A percentile compares a stretch with the other conserved stretches of the same genome.
Conservation (phyloP, 352 stramenopile genomes). For the Phytophthora ohioensis region DNA sequence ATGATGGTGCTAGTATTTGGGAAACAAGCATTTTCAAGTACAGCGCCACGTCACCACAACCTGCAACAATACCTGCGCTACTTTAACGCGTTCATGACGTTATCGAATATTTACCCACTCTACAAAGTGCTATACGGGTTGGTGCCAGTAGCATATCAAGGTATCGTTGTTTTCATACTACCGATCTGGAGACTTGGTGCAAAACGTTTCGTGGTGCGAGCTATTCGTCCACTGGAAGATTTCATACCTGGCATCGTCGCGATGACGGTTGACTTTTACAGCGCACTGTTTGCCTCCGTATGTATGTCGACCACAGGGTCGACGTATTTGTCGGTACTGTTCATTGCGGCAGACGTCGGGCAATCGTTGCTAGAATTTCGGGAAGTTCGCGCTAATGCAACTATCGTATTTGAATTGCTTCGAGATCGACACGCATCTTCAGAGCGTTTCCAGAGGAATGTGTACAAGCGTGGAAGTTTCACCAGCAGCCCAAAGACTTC, state of each 20-base stretch:
- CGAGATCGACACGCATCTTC: neutral
- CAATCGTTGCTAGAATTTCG: slow-evolving; percentile 16
- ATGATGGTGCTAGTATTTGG: neutral
- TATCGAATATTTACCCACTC: slow-evolving; percentile 12
- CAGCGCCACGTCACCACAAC: neutral
- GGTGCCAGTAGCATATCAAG: slow-evolving; percentile 5
- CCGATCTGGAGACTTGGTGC: slow-evolving; percentile 19
- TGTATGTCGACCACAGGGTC: slow-evolving; percentile 24
- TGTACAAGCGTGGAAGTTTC: neutral
- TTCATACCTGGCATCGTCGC: slow-evolving; percentile 19
- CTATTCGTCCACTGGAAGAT: slow-evolving; percentile 11
- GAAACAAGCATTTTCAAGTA: neutral
- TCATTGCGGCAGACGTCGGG: slow-evolving; percentile 9
- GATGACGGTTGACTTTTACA: slow-evolving; percentile 20
- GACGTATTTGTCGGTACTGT: neutral
- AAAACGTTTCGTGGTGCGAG: slow-evolving; percentile 6
- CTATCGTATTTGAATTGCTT: neutral
- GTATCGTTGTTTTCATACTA: neutral
- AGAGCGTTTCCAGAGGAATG: neutral
- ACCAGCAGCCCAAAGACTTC: neutral
- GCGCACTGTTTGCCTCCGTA: slow-evolving; percentile 23
- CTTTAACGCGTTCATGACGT: neutral
- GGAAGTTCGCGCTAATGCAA: slow-evolving; percentile 12
- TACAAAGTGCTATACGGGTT: slow-evolving; percentile 19
- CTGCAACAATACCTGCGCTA: neutral